Percentiles rank a stretch among this genome's conserved stretches.
phyloP scores from a whole-genome alignment of 805 yeast species.

The Candida maesae region DNA sequence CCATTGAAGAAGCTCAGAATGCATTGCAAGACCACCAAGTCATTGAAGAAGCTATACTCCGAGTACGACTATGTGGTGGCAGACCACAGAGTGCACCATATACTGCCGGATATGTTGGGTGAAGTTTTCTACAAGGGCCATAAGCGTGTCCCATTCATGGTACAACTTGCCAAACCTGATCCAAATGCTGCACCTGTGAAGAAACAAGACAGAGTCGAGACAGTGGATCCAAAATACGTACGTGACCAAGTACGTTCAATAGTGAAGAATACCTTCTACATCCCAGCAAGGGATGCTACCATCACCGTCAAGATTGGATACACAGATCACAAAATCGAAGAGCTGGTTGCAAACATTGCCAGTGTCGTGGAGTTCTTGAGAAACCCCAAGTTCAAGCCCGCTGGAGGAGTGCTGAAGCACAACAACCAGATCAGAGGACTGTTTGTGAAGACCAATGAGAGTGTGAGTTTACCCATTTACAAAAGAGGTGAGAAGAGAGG shows the following conservation, averaged over 20 bases:
- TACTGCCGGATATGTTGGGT: conserved; percentile 57
- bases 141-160: conserved; percentile 63
- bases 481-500: conserved; percentile 4
- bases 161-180: conserved; percentile 46
- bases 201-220: conserved; percentile 46
- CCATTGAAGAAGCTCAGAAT: conserved; percentile 47
- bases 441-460: conserved; percentile 62
- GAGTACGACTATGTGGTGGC: conserved; percentile 67
- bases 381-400: conserved; percentile 40
- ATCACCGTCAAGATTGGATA: conserved; percentile 59
- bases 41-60: conserved; percentile 45
- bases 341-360: conserved; percentile 50
- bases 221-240: conserved; percentile 64
- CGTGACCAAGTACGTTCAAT: conserved; percentile 62
- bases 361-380: conserved; percentile 48
- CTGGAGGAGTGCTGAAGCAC: conserved; percentile 51
- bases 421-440: conserved; percentile 46
- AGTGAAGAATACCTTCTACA: conserved; percentile 56
- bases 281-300: conserved; percentile 61
- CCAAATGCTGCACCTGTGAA: conserved; percentile 23
- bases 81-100: conserved; percentile 63
- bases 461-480: conserved; percentile 60
- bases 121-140: conserved; percentile 58
- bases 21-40: conserved; percentile 39
- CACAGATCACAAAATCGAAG: conserved; percentile 38